A percentile compares a stretch with the other conserved stretches of the same genome.
Conservation (phyloP, 345 rosid genomes). For the Eucalyptus cloeziana region DNA sequence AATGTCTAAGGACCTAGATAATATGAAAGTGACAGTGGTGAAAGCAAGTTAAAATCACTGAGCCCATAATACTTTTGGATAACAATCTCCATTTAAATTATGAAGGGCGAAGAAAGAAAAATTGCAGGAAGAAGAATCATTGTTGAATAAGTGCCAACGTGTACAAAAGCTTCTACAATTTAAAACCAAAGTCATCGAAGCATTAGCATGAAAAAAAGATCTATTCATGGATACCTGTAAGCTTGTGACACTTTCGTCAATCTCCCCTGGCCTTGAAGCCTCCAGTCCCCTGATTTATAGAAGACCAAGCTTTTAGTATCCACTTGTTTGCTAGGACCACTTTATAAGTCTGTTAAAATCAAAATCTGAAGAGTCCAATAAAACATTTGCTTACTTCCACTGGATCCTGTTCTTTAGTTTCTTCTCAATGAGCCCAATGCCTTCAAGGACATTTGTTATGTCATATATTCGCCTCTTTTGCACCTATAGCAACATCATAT, state of each 20-base stretch:
- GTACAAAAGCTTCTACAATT: neutral
- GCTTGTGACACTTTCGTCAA: slow-evolving; percentile 52
- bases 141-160: neutral
- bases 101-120: neutral
- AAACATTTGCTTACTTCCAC: slow-evolving; percentile 61
- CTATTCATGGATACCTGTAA: slow-evolving; percentile 54
- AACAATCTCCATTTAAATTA: neutral
- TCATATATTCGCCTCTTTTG: slow-evolving; percentile 98
- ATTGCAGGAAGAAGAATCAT: neutral
- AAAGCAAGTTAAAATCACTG: neutral
- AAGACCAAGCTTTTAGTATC: neutral
- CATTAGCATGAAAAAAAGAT: neutral
- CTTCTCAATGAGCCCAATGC: slow-evolving; percentile 97
- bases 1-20: neutral
- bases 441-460: slow-evolving; percentile 97
- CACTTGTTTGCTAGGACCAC: neutral
- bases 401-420: slow-evolving; percentile 93
- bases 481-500: slow-evolving; percentile 38
- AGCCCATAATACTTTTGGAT: neutral
- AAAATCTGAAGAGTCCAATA: neutral
- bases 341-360: neutral
- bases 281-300: slow-evolving; percentile 69
- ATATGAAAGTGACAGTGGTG: neutral
- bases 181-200: neutral
- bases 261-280: slow-evolving; percentile 77